Conservation (phyloP, 345 rosid genomes). For the Excoecaria agallocha region DNA sequence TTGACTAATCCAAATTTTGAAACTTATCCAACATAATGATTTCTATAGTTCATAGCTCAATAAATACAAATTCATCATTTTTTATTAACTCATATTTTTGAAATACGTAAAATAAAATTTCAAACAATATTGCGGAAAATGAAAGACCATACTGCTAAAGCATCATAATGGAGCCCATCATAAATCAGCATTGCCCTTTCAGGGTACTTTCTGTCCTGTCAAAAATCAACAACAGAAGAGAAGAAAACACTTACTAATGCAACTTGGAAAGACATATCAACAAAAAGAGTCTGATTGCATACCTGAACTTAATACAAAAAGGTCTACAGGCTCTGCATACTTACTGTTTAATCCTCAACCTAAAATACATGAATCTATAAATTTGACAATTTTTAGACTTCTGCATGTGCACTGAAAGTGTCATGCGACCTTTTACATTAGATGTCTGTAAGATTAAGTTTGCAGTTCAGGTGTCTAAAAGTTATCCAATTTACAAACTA, state of each 20-base stretch:
- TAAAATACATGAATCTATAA: too few relatives aligned
- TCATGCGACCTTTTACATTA: neutral
- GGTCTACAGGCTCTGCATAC: too few relatives aligned
- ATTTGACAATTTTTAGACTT: neutral
- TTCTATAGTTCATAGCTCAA: too few relatives aligned
- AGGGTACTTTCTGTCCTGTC: slow-evolving; percentile 58
- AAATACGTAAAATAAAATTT: neutral
- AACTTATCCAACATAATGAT: neutral
- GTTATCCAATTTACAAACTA: neutral
- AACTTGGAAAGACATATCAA: slow-evolving; percentile 1
- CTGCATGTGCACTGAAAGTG: neutral
- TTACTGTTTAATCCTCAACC: too few relatives aligned
- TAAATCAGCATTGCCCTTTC: slow-evolving; percentile 91
- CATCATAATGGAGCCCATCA: slow-evolving; percentile 95
- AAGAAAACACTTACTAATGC: neutral
- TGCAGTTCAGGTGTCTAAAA: neutral
- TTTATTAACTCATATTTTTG: neutral
- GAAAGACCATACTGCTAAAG: slow-evolving; percentile 67
- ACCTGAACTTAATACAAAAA: neutral
- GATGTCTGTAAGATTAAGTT: neutral
- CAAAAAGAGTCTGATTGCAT: neutral
- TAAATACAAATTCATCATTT: too few relatives aligned
- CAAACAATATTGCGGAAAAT: neutral
- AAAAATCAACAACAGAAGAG: slow-evolving; percentile 16
- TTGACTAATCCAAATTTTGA: neutral